Conservation (phyloP, 225 moss, liverwort and hornwort genomes). For the Bryoerythrophyllum caledonicum region DNA sequence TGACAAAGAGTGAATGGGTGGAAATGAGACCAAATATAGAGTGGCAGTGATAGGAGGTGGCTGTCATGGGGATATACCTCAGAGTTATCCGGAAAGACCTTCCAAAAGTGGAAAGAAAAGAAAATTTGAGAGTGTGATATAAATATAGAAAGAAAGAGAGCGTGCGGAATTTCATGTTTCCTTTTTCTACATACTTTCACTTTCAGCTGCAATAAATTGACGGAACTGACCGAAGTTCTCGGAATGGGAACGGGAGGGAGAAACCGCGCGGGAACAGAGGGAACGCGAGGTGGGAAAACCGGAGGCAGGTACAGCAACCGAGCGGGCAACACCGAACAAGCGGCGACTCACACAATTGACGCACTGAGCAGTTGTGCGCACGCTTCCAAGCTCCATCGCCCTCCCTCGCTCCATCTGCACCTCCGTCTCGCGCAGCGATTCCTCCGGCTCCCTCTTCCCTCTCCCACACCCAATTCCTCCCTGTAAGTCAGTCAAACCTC, state of each 20-base stretch:
- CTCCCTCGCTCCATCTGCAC: conserved; percentile 39
- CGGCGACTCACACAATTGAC: neutral
- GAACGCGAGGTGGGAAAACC: neutral
- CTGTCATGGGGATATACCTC: too few species aligned
- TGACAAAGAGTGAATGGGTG: too few species aligned
- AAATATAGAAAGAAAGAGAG: too few species aligned
- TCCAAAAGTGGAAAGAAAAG: too few species aligned
- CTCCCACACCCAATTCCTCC: neutral
- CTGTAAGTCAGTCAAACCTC: conserved; percentile 10
- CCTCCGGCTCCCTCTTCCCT: conserved; percentile 19
- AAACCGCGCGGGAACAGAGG: neutral
- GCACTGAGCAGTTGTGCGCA: conserved; percentile 49
- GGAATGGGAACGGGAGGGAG: neutral
- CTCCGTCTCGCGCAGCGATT: conserved; percentile 32
- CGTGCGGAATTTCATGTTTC: too few species aligned
- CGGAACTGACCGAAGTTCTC: too few species aligned
- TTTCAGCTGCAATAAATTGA: too few species aligned
- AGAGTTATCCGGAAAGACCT: too few species aligned
- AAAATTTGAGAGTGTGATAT: too few species aligned
- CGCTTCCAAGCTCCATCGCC: conserved; percentile 61
- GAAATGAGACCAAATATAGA: too few species aligned
- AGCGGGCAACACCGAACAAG: conserved; percentile 21
- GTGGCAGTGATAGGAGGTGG: too few species aligned
- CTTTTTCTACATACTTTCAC: too few species aligned
- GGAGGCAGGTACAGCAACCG: neutral